Conservation (phyloP, 2,329 filamentous ascomycete genomes). For the Zymoseptoria tritici region DNA sequence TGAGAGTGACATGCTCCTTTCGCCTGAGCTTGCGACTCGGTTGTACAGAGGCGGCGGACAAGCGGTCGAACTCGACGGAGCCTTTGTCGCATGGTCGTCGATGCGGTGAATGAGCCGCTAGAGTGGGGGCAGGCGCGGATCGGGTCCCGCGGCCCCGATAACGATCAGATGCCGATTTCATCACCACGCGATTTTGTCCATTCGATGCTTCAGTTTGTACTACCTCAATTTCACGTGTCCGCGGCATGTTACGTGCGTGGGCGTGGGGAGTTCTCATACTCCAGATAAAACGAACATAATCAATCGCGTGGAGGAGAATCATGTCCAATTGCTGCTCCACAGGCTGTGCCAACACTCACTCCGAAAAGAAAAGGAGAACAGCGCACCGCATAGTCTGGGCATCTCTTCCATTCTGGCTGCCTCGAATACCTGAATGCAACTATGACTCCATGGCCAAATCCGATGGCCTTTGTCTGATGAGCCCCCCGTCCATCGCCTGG, state of each 20-base stretch:
- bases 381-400: neutral
- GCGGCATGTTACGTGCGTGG: neutral
- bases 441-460: neutral
- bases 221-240: neutral
- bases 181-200: neutral
- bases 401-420: neutral
- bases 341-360: no score
- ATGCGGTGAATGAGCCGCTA: neutral
- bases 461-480: neutral
- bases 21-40: neutral
- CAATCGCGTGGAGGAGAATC: no score
- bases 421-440: neutral
- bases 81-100: neutral
- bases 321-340: no score
- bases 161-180: neutral
- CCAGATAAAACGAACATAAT: no score
- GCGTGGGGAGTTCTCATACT: no score
- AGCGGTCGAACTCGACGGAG: neutral
- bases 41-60: neutral
- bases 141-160: neutral
- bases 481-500: neutral
- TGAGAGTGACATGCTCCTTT: neutral
- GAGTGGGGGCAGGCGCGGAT: neutral
- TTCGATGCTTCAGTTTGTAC: neutral
- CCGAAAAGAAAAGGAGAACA: neutral